Evolutionary conservation across 768 basidiomycete species (phyloP), one percentile per base, ranked within the genome.

Genomic region (Lentinula sp.): DNA sequence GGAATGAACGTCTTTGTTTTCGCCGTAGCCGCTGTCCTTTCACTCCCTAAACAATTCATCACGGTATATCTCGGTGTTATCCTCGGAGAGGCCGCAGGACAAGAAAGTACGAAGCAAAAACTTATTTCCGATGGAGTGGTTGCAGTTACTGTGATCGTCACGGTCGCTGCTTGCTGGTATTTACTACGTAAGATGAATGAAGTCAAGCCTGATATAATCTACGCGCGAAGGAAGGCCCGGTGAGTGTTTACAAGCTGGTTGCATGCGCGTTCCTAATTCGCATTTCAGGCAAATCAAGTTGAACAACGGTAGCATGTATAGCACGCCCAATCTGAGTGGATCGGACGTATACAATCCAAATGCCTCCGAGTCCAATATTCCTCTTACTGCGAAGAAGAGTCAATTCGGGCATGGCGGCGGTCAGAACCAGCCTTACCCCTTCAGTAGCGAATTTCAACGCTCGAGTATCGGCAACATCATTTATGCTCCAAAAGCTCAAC

Each of bases 1-100:
- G 95, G 95, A 40, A 93, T 96, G 88, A 76, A 78, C 61, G 87
- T 95, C 64, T 75, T 85, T 66, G 78, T 85, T 32, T 97, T 95
- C 72, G 76, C 83, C 55, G 62, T 91, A 6, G 93, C 95, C 23
- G 89, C 93, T 4, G 73, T 94, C 65, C 75, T 95, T 16, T 91
- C 92, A 18, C 73, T 93, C 69, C 94, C 94, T 6, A 95, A 95
- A 69, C 94, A 97, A 71, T 88, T 97, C 66, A 82, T 93, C 65
- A 91, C 89, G 7, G 95, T 97, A 11, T 97, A 97, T 68, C 81
- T 95, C 15, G 94, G 94, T 39, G 92, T 91, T 34, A 77, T 90
- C 32, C 70, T 92, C n/a, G 83, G 88, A 64, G 75, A 82, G 59
- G 76, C 80, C 3, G 73, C 67, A 21, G 78, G 78, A 16, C 68